Evolutionary conservation across 768 basidiomycete genomes (phyloP).

Genomic region (Mycena galericulata): DNA sequence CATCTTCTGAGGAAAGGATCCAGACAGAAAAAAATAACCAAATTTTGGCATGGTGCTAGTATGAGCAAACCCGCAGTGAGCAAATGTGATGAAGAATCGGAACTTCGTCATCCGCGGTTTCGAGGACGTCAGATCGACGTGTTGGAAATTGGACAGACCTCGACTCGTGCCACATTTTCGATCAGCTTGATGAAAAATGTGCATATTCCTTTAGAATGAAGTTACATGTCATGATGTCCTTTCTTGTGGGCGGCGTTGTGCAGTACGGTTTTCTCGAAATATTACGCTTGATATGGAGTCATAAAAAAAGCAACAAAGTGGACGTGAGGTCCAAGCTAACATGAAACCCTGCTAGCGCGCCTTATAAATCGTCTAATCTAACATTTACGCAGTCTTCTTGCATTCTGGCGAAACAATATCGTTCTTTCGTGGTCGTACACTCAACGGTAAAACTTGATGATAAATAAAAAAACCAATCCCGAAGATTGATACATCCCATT

Average conservation of each 20-base stretch:
- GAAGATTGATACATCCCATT: constrained; percentile 4
- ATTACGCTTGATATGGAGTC: constrained; percentile 9
- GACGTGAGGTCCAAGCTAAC: constrained; percentile 7
- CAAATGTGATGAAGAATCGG: no score
- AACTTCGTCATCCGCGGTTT: no score
- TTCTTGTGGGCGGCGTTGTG: constrained; percentile 4
- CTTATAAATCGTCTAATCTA: neutral
- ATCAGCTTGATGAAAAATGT: constrained; percentile 4
- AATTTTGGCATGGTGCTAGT: no score
- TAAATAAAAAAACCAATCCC: constrained; percentile 6
- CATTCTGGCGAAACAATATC: constrained; percentile 1
- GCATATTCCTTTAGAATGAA: constrained; percentile 1
- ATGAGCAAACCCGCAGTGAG: no score
- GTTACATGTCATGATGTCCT: constrained; percentile 4
- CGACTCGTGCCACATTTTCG: constrained; percentile 4
- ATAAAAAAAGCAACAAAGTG: constrained; percentile 5
- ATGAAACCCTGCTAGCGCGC: constrained; percentile 1
- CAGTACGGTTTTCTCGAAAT: neutral
- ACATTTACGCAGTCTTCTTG: constrained; percentile 6
- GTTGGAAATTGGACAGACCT: constrained; percentile 9
- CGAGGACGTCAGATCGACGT: no score
- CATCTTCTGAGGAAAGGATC: no score
- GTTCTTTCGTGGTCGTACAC: constrained; percentile 1
- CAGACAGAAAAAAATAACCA: no score
- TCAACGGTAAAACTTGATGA: constrained; percentile 6